A percentile compares a stretch with the other conserved stretches of the same genome.
Conservation (phyloP, 2,329 filamentous ascomycete species). For the Elsinoe batatas region DNA sequence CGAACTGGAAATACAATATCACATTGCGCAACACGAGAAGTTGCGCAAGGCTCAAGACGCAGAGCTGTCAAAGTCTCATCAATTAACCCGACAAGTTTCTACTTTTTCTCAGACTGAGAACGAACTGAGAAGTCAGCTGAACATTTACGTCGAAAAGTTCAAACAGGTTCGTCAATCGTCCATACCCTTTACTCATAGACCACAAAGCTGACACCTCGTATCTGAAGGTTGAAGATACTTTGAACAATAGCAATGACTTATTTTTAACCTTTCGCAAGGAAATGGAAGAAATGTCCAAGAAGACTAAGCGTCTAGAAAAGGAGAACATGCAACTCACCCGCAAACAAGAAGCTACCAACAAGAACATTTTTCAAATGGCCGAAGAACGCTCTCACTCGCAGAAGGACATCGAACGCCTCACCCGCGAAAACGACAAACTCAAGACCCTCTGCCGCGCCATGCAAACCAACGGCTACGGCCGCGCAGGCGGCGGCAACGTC, state of each 20-base stretch:
- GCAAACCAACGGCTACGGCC: conserved; percentile 82
- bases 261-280: conserved; percentile 96
- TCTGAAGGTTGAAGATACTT: conserved; percentile 84
- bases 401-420: conserved; percentile 66
- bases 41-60: conserved; percentile 80
- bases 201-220: conserved; percentile 13
- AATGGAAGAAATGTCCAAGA: conserved; percentile 99
- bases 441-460: conserved; percentile 92
- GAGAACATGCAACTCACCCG: conserved; percentile 86
- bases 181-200: background rate
- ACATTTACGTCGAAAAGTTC: conserved; percentile 98
- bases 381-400: conserved; percentile 75
- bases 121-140: conserved; percentile 86
- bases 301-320: conserved; percentile 92
- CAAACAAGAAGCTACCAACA: conserved; percentile 86
- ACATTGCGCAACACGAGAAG: conserved; percentile 78
- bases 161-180: conserved; percentile 66
- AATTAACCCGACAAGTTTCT: conserved; percentile 82
- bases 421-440: conserved; percentile 79
- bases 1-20: conserved; percentile 88
- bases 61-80: conserved; percentile 69
- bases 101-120: conserved; percentile 95
- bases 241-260: conserved; percentile 96
- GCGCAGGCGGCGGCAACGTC: conserved; percentile 19
- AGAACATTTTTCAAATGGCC: conserved; percentile 94